Evolutionary conservation across 2,329 filamentous ascomycete genomes (phyloP).

Genomic region (Aphanocladium album): DNA sequence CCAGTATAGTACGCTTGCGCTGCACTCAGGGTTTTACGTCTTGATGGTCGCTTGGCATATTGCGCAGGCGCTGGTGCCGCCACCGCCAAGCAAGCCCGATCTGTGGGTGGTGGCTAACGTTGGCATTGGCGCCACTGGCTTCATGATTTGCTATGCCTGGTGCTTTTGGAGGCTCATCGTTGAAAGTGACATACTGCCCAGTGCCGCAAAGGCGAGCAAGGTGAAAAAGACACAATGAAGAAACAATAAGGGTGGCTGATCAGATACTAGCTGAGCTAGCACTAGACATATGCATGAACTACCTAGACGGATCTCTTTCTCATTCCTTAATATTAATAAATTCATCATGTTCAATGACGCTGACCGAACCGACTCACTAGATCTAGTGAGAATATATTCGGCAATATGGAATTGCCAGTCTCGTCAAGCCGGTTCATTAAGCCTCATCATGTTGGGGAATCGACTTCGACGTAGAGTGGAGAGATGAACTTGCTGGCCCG

Average conservation of each 20-base stretch:
- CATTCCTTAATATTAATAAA: not conserved
- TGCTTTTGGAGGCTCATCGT: constrained; percentile 65
- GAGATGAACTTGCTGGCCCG: too few species aligned
- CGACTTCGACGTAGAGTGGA: too few species aligned
- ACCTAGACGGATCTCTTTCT: not conserved
- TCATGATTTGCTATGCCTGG: constrained; percentile 86
- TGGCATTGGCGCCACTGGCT: constrained; percentile 77
- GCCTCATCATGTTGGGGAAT: too few species aligned
- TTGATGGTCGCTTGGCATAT: constrained; percentile 79
- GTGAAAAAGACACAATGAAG: constrained; percentile 32
- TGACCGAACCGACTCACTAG: too few species aligned
- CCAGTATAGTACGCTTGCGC: constrained; percentile 54
- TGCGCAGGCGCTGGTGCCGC: constrained; percentile 60
- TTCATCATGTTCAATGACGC: not conserved
- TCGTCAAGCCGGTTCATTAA: too few species aligned
- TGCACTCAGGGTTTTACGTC: constrained; percentile 73
- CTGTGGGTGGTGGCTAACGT: constrained; percentile 93
- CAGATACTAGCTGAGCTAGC: not conserved
- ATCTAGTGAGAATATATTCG: too few species aligned
- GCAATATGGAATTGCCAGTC: too few species aligned
- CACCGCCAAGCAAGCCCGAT: constrained; percentile 78
- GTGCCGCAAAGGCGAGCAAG: constrained; percentile 23
- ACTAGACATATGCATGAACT: not conserved
- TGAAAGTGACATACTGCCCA: constrained; percentile 51
- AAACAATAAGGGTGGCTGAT: not conserved